Conservation (phyloP, 768 basidiomycete genomes). For the Polyporus arcularius region DNA sequence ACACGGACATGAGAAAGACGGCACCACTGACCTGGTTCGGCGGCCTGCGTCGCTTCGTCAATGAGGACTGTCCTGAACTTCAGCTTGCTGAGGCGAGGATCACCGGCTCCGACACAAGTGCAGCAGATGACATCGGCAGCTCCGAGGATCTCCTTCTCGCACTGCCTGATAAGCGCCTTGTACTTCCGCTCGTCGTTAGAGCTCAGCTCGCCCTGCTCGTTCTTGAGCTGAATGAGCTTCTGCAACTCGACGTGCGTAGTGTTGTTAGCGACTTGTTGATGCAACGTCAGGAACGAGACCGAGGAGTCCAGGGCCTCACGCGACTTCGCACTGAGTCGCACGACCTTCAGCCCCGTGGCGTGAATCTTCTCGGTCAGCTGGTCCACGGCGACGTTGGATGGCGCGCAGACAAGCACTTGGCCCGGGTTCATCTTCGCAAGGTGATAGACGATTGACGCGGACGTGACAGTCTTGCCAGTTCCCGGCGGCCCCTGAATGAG, state of each 20-base stretch:
- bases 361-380: conserved; percentile 99
- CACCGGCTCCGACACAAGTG: conserved; percentile 97
- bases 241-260: conserved; percentile 96
- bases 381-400: conserved; percentile 98
- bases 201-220: conserved; percentile 95
- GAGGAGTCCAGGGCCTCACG: conserved; percentile 98
- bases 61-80: conserved; percentile 99
- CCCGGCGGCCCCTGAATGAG: conserved; percentile 99
- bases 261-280: conserved; percentile 96
- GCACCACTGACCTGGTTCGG: conserved; percentile 76
- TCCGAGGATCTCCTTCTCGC: conserved; percentile 95
- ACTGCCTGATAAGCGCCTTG: conserved; percentile 91
- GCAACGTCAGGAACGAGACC: conserved; percentile 89
- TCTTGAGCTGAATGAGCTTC: conserved; percentile 97
- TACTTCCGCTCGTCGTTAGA: conserved; percentile 98
- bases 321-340: conserved; percentile 96
- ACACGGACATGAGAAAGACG: conserved; percentile 4
- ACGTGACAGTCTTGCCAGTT: conserved; percentile 98
- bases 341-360: conserved; percentile 97
- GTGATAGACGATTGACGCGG: conserved; percentile 97
- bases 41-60: conserved; percentile 98
- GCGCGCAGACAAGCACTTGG: conserved; percentile 97
- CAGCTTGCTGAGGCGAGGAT: conserved; percentile 93
- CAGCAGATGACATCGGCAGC: conserved; percentile 98
- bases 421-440: conserved; percentile 99